Base-by-base conservation (phyloP, 2,329 filamentous ascomycete species). In the Alternaria brassicicola region DNA sequence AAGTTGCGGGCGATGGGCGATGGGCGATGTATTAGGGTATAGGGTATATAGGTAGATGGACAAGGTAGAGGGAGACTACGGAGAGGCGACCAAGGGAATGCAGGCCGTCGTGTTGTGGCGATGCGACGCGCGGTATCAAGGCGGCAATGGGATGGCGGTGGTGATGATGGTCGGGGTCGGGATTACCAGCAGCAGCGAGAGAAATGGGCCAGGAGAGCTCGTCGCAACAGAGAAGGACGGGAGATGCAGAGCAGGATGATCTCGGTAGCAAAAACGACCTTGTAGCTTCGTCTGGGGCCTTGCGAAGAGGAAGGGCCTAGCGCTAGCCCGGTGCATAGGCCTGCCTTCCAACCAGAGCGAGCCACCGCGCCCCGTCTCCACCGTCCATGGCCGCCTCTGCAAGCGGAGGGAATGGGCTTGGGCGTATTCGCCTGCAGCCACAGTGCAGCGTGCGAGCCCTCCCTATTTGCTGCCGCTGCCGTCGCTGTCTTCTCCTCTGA, bases 211-310 rank as follows among this genome's bases (percentile, higher is more conserved):
- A 61, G 61, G 52, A 43, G 57, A 48, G 41, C 31, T 52, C 43
- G 53, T 58, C 38, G 48, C 52, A 59, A 43, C 43, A 35, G 52
- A 62, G 57, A 46, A 53, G 49, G 42, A 57, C 53, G 54, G 52
- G 43, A 45, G 51, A 55, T n/a, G 58, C 47, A 58, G 50, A 64
- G 61, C 61, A 63, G 60, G 55, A 63, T 46, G 47, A 58, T 53
- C 51, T 56, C 61, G 63, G 64, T 63, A 67, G 62, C 64, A 66
- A 71, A 71, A 71, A 70, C 64, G 67, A 66, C 62, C 42, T 51
- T 51, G 49, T 62, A 56, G 59, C 55, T 60, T 55, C 61, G 57
- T 60, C 62, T 62, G 65, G 59, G 55, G 52, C 61, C 53, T 55
- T 55, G 48, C n/a, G 59, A 41, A 30, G 38, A 48, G 50, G 35